Conservation (phyloP, 139 green algal species). For the Trebouxia sp. region DNA sequence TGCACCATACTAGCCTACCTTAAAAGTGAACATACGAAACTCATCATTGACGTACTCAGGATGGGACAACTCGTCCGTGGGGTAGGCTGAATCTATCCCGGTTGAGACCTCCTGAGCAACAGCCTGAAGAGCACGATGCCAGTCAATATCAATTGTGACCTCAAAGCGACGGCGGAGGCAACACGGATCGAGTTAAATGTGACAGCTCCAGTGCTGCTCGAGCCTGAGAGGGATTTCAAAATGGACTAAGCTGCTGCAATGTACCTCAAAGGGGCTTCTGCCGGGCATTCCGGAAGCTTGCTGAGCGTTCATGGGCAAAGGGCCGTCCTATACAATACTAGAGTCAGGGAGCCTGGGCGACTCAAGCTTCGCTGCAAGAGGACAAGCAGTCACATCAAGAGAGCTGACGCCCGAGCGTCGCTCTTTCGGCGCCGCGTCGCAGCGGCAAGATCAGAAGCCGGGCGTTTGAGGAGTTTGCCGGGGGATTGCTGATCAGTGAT, state of each 20-base stretch:
- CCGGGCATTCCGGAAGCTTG: conserved; percentile 2
- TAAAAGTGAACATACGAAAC: conserved; percentile 88
- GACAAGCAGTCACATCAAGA: too few species aligned
- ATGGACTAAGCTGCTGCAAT: neutral
- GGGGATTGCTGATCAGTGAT: too few species aligned
- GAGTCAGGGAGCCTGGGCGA: too few species aligned
- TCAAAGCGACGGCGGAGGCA: neutral
- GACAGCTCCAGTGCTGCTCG: too few species aligned
- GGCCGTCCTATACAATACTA: too few species aligned
- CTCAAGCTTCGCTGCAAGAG: too few species aligned
- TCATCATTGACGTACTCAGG: conserved; percentile 82
- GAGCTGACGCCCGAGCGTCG: neutral
- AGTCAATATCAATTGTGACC: neutral
- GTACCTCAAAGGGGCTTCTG: conserved; percentile 6
- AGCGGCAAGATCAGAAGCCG: neutral
- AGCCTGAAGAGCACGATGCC: neutral
- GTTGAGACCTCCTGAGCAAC: neutral
- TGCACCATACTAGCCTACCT: conserved; percentile 50
- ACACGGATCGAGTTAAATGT: neutral
- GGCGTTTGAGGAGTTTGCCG: neutral
- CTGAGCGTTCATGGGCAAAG: neutral
- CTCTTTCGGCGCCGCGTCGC: neutral
- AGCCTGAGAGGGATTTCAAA: too few species aligned
- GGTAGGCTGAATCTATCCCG: conserved; percentile 39
- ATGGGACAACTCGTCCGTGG: conserved; percentile 70